Base-by-base conservation (phyloP, 2,329 filamentous ascomycete genomes). In the Fusarium miscanthi region DNA sequence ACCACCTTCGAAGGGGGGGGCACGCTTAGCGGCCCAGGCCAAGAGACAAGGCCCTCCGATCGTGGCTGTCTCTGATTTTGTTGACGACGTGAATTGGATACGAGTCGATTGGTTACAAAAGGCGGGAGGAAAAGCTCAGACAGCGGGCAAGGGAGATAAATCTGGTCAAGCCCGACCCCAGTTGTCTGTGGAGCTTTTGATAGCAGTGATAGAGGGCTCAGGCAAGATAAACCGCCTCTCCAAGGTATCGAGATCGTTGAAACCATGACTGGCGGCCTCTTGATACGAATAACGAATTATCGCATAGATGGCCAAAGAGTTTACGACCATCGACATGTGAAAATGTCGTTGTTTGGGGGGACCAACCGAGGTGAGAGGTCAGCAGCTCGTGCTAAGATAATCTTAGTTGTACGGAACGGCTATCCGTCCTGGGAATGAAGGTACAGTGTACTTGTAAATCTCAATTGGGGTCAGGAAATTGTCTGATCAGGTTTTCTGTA, bases 331-430 rank as follows among this genome's bases (percentile, higher is more conserved):
- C 35, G 49, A 52, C 70, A 73, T 73, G 70, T 71, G 63, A 73
- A 73, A 61, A 40, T 52, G 56, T 33, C 27, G 27, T 45, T 11
- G 33, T 37, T 51, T n/a, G 48, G 63, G 13, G 13, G 42, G 42
- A 23, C 30, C 65, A 42, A 63, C 70, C 70, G 70, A 73, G 70
- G 70, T 41, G 46, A 56, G 63, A 38, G 31, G 27, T n/a, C 61
- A 38, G 31, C 61, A 38, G 31, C 61, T 65, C 35, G 70, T 73
- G 70, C 70, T 72, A 73, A 73, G 70, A 73, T 73, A 73, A 73
- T 66, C 69, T 73, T 73, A 66, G 51, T 70, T 67, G 38, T 27
- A 57, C 42, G 51, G 65, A 59, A 62, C 45, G 38, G 46, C 25
- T 17, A 56, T 61, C 48, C 63, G 41, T 21, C 25, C 23, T 9